A percentile compares a stretch with the other conserved stretches of the same genome.
Conservation (phyloP, 2,329 filamentous ascomycete genomes). For the Penicillium sp. region DNA sequence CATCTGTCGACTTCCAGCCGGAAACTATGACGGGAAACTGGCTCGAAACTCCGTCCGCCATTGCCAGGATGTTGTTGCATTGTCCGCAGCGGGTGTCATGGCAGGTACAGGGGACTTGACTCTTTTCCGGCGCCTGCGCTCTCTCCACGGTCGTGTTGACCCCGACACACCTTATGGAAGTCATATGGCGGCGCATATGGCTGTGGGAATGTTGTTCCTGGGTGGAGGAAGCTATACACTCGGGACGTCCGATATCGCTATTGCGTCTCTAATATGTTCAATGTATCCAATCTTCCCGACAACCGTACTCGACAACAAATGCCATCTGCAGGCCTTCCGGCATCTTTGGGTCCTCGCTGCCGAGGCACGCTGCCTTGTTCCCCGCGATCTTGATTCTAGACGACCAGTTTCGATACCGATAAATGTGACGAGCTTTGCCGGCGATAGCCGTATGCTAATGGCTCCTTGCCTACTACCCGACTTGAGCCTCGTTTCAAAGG, state of each 20-base stretch:
- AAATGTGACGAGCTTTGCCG: slow-evolving; percentile 62
- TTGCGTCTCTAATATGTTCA: slow-evolving; percentile 82
- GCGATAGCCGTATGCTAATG: slow-evolving; percentile 41
- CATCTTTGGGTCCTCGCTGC: slow-evolving; percentile 97
- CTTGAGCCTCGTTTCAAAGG: slow-evolving; percentile 42
- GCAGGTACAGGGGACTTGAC: slow-evolving; percentile 89
- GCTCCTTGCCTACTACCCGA: slow-evolving; percentile 64
- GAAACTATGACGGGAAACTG: slow-evolving; percentile 81
- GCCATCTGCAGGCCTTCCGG: slow-evolving; percentile 92
- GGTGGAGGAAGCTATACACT: slow-evolving; percentile 93
- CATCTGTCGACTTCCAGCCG: slow-evolving; percentile 67
- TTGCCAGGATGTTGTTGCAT: slow-evolving; percentile 85
- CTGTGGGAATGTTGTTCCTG: slow-evolving; percentile 87
- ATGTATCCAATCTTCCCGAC: slow-evolving; percentile 95
- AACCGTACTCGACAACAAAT: slow-evolving; percentile 88
- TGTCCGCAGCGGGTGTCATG: slow-evolving; percentile 89
- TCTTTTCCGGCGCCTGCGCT: slow-evolving; percentile 82
- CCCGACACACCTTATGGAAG: slow-evolving; percentile 87
- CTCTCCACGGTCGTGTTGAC: slow-evolving; percentile 85
- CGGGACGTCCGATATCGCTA: slow-evolving; percentile 82
- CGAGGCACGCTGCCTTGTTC: slow-evolving; percentile 85
- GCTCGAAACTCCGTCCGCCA: slow-evolving; percentile 83
- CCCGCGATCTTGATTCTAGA: slow-evolving; percentile 83
- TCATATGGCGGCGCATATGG: slow-evolving; percentile 89
- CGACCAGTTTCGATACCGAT: slow-evolving; percentile 78